Base-by-base conservation (phyloP, 2,329 filamentous ascomycete genomes). In the Fusarium sp. region DNA sequence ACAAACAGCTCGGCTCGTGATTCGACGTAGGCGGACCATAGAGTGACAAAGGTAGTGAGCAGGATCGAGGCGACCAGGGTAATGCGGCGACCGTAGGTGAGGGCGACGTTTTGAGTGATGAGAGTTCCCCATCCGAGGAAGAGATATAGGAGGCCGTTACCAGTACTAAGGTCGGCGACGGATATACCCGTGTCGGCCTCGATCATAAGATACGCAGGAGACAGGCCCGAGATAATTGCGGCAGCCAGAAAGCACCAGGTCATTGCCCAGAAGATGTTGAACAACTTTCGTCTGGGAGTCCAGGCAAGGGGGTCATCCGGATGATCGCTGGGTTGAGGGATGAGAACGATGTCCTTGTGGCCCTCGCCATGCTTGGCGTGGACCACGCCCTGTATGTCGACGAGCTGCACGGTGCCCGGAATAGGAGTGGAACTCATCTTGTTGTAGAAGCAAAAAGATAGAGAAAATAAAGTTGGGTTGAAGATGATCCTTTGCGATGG, bases 161-260 rank as follows among this genome's bases (percentile, higher is more conserved):
- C 50, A 0, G 50, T 13, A 76, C 48, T 79, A 16, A 79, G 61
- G 18, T 78, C 75, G 1, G 77, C 76, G 7, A 79, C 69, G 0
- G 75, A 76, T 9, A 78, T 78, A 5, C 76, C 76, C 3, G 77
- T 78, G 27, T 77, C 75, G 6, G 64, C 56, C 43, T 76, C 67
- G 43, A 78, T 78, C 57, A 76, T 43, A 14, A 78, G 64, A 13
- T 78, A 78, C 0, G 77, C 77, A 6, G 77, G 77, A 3, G 77
- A 79, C 3, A 79, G 50, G 3, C 75, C 75, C 0, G 75, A 77
- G 39, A 79, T 71, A 14, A 79, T 72, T 41, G 75, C 76, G 2
- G 76, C 72, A 5, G 59, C 72, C 18, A 78, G 72, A 43, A 78
- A 79, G 48, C 76, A 78, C 77, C 77, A 79, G 1, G 66, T 54